Conservation (phyloP, 768 basidiomycete genomes). For the Trametes cinnabarina region DNA sequence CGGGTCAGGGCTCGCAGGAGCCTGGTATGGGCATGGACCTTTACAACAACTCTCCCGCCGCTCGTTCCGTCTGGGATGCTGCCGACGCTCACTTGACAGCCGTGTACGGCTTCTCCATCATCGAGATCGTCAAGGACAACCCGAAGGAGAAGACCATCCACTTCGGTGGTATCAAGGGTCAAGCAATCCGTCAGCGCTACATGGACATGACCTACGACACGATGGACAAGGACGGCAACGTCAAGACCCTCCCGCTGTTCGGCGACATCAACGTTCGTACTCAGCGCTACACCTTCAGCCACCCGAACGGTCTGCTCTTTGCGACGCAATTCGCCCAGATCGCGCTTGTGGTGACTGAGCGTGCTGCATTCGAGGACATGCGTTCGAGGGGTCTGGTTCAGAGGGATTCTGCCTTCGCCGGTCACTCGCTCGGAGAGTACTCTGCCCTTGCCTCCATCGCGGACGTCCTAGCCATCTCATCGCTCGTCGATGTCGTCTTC, state of each 20-base stretch:
- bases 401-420: slow-evolving; percentile 89
- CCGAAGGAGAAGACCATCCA: slow-evolving; percentile 98
- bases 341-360: slow-evolving; percentile 96
- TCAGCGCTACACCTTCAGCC: slow-evolving; percentile 97
- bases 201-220: slow-evolving; percentile 99
- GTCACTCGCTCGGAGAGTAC: slow-evolving; percentile 98
- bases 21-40: slow-evolving; percentile 99
- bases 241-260: slow-evolving; percentile 95
- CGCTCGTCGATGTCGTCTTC: slow-evolving; percentile 97
- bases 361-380: slow-evolving; percentile 98
- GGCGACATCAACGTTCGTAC: slow-evolving; percentile 93
- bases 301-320: slow-evolving; percentile 91
- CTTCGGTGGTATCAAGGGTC: slow-evolving; percentile 99
- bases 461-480: slow-evolving; percentile 91
- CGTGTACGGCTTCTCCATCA: slow-evolving; percentile 97
- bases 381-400: slow-evolving; percentile 94
- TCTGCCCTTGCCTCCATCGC: slow-evolving; percentile 98
- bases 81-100: slow-evolving; percentile 91
- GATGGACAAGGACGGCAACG: slow-evolving; percentile 92
- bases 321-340: slow-evolving; percentile 99
- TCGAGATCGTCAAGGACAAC: slow-evolving; percentile 98
- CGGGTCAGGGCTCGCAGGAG: slow-evolving; percentile 97
- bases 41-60: slow-evolving; percentile 88
- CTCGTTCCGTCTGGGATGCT: slow-evolving; percentile 95
- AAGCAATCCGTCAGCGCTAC: slow-evolving; percentile 97